Evolutionary conservation across 2,329 filamentous ascomycete species (phyloP).

Genomic region (Juglanconis sp.): DNA sequence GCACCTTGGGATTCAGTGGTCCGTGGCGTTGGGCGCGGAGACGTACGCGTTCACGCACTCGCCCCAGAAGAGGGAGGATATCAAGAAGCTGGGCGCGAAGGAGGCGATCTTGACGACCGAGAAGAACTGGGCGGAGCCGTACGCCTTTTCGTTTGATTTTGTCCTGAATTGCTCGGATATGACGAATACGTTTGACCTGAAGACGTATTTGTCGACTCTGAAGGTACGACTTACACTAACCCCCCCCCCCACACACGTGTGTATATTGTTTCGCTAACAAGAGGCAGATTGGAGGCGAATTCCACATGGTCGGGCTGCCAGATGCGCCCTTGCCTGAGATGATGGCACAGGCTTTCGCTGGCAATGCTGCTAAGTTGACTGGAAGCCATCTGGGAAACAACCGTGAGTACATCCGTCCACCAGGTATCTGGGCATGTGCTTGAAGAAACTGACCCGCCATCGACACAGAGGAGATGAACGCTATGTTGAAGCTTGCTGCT

Average conservation of each 20-base stretch:
- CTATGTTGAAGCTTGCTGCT: slow-evolving; percentile 56
- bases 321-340: slow-evolving; percentile 46
- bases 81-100: slow-evolving; percentile 60
- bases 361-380: slow-evolving; percentile 34
- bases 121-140: slow-evolving; percentile 55
- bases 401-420: slow-evolving; percentile 17
- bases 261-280: background rate
- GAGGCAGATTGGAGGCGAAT: slow-evolving; percentile 43
- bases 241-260: too few species aligned
- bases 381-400: slow-evolving; percentile 60
- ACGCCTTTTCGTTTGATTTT: slow-evolving; percentile 49
- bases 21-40: slow-evolving; percentile 67
- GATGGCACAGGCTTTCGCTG: slow-evolving; percentile 39
- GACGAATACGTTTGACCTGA: slow-evolving; percentile 53
- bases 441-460: background rate
- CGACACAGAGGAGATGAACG: slow-evolving; percentile 45
- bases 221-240: slow-evolving; percentile 24
- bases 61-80: slow-evolving; percentile 56
- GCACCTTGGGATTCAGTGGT: slow-evolving; percentile 70
- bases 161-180: slow-evolving; percentile 49
- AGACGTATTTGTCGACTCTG: slow-evolving; percentile 47
- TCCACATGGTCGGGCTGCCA: slow-evolving; percentile 57
- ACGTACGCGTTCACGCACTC: slow-evolving; percentile 63
- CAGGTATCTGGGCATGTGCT: background rate
- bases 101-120: slow-evolving; percentile 45